phyloP scores from a whole-genome alignment of 2,329 filamentous ascomycete species.

The Zelopaecilomyces penicillatus region DNA sequence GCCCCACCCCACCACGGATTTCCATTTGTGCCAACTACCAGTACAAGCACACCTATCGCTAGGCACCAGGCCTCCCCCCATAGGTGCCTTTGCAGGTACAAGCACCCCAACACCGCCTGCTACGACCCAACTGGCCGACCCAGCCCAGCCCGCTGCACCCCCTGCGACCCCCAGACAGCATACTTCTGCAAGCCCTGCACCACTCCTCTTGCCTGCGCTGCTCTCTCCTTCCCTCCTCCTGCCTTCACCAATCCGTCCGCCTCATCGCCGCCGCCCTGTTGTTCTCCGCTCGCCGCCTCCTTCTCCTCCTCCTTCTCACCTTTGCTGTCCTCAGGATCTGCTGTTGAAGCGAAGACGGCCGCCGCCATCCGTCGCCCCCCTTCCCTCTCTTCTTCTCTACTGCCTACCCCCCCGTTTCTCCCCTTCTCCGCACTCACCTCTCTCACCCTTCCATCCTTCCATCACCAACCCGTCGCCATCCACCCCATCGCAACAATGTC shows the following conservation, averaged over 20 bases:
- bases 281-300: not conserved
- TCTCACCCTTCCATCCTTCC: constrained; percentile 8
- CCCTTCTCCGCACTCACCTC: constrained; percentile 11
- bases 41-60: too few relatives aligned
- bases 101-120: too few relatives aligned
- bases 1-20: not conserved
- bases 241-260: too few relatives aligned
- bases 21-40: not conserved
- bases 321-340: too few relatives aligned
- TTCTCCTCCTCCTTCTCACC: not conserved
- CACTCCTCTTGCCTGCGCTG: not conserved
- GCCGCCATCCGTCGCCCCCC: not conserved
- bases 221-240: not conserved
- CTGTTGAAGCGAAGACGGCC: too few relatives aligned
- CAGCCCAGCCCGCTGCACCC: not conserved
- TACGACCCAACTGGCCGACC: not conserved
- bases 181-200: too few relatives aligned
- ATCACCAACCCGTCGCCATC: constrained; percentile 1
- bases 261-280: too few relatives aligned
- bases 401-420: constrained; percentile 7
- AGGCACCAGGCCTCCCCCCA: too few relatives aligned
- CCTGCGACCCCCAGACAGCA: too few relatives aligned
- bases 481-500: constrained; percentile 9
- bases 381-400: constrained; percentile 14
- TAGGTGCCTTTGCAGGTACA: too few relatives aligned